Evolutionary conservation across 768 basidiomycete species (phyloP).

Genomic region (Filobasidium wieringae): DNA sequence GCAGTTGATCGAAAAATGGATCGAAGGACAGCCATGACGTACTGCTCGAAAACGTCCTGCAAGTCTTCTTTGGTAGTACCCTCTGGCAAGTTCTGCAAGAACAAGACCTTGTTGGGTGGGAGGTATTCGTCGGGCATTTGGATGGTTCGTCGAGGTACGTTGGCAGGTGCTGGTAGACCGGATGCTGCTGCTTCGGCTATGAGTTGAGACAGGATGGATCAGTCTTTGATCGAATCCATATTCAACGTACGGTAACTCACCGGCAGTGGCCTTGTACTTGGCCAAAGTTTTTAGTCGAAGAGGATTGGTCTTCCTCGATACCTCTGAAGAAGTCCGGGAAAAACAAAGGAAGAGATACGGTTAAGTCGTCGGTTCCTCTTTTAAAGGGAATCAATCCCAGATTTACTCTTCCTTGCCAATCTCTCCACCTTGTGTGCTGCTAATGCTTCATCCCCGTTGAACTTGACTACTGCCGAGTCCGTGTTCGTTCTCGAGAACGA

Average conservation of each 20-base stretch:
- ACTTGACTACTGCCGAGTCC: conserved; percentile 72
- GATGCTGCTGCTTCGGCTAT: conserved; percentile 46
- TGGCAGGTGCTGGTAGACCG: conserved; percentile 15
- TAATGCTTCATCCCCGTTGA: conserved; percentile 52
- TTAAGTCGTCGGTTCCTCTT: not conserved
- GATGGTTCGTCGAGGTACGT: conserved; percentile 45
- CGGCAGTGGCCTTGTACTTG: conserved; percentile 67
- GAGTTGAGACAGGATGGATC: conserved; percentile 43
- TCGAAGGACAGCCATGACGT: conserved; percentile 30
- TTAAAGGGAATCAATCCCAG: not conserved
- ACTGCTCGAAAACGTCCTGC: conserved; percentile 83
- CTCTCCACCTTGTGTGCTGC: conserved; percentile 65
- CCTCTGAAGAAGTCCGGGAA: conserved; percentile 44
- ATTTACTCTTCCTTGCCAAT: conserved; percentile 72
- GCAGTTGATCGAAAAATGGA: not conserved
- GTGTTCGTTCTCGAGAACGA: conserved; percentile 80
- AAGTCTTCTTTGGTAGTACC: conserved; percentile 85
- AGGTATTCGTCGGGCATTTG: conserved; percentile 99
- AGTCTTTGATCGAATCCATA: not conserved
- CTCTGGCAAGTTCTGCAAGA: conserved; percentile 92
- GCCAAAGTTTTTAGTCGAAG: conserved; percentile 71
- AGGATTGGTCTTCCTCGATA: conserved; percentile 77
- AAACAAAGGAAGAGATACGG: not conserved
- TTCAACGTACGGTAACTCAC: conserved; percentile 49
- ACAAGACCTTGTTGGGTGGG: conserved; percentile 97